Base-by-base conservation (phyloP, 306 rosid genomes). In the Citrullus colocynthis region DNA sequence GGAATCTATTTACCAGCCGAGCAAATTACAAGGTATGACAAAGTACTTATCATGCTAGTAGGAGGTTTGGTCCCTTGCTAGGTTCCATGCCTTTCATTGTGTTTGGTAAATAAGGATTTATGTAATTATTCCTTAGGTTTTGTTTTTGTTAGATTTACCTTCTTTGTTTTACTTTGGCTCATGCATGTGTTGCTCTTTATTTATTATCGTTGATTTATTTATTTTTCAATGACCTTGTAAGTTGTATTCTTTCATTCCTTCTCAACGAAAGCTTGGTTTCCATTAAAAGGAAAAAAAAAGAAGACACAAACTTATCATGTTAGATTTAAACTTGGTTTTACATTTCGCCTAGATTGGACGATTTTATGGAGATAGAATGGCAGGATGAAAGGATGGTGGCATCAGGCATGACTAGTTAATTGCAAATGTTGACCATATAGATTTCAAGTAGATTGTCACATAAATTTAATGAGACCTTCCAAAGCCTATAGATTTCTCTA, bases 11-110 rank as follows among this genome's bases (percentile, higher is more conserved):
- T 84, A 89, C 91, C 28, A 92, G 62, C 81, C 85, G 82, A 87
- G 88, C 87, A 78, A 89, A 94, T 84, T 84, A 79, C 72, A 94
- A 90, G 96, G 98, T 89, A 91, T 69, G 20, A 49, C 9, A 4
- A 28, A 45, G 17, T 17, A 37, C 71, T 80, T 14, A 78, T 16
- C 72, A 8, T 42, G 28, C 28, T 9, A 5, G 20, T 20, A 16
- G 57, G 57, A 52, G 57, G 20, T 52, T 6, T 16, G 20, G 57
- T 52, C 57, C 57, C 57, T 52, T 52, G 2, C 57, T 52, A 52
- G 57, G 57, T 52, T 52, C 57, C 57, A 52, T 52, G 7, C 57
- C 7, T 6, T 1, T 52, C 57, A 15, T 51, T 14, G 7, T n/a
- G 56, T 16, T 51, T n/a, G 0, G n/a, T 51, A 51, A 45, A 45